Percentiles rank a stretch among this genome's conserved stretches.
Conservation (phyloP, 2,329 filamentous ascomycete genomes). For the Xylaria sp. region DNA sequence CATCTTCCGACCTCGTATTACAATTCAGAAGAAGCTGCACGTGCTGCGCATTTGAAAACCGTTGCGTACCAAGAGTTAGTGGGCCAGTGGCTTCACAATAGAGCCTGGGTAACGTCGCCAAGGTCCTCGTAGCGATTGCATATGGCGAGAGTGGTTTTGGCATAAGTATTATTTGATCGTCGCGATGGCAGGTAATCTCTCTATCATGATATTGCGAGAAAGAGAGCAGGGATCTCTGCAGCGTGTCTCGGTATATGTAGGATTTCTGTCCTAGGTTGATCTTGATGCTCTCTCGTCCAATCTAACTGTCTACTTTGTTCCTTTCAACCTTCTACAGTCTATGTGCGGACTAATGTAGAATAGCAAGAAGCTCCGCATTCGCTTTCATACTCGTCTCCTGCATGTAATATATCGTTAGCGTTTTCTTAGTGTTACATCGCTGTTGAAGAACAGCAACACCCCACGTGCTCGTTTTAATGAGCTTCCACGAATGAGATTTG, state of each 20-base stretch:
- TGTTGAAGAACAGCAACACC: constrained; percentile 11
- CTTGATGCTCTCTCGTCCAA: not conserved
- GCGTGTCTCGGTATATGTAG: not conserved
- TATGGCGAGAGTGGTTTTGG: not conserved
- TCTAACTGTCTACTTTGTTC: not conserved
- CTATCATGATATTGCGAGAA: not conserved
- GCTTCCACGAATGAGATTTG: constrained; percentile 4
- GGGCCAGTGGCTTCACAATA: constrained; percentile 47
- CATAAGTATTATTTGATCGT: not conserved
- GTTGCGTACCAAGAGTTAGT: constrained; percentile 45
- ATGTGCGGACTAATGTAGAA: not conserved
- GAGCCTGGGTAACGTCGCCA: constrained; percentile 42
- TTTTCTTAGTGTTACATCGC: constrained; percentile 4
- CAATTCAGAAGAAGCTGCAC: constrained; percentile 45
- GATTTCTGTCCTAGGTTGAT: not conserved
- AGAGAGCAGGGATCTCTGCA: not conserved
- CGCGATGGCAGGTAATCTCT: not conserved
- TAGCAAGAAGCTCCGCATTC: not conserved
- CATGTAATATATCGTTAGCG: not conserved
- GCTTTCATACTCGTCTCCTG: not conserved
- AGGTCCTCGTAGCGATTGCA: not conserved
- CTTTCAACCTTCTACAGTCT: not conserved
- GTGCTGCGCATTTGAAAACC: constrained; percentile 48
- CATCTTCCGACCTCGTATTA: constrained; percentile 35
- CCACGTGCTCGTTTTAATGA: constrained; percentile 11